Base-by-base conservation (phyloP, 2,329 filamentous ascomycete genomes). In the Hypoxylon sp. region DNA sequence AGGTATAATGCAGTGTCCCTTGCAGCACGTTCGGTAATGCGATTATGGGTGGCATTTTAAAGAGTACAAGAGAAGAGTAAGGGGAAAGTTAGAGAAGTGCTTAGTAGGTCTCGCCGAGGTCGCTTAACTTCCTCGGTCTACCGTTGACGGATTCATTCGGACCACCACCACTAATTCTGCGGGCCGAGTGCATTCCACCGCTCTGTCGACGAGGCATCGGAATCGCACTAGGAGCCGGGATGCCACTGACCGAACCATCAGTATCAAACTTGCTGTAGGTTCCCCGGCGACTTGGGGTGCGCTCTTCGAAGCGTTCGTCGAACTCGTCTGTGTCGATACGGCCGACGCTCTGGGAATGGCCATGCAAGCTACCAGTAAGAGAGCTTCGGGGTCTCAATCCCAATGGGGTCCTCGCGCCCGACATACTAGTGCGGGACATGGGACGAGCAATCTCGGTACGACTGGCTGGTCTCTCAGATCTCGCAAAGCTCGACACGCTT, bases 301-400 rank as follows among this genome's bases (percentile, higher is more conserved):
- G 80, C 29, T 82, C 81, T 60, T 84, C 81, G 54, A 64, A 60
- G 7, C 67, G 63, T 47, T 69, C 67, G 16, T 81, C 80, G 30
- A 81, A 81, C 60, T 87, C 85, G 39, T 85, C 84, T 34, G 82
- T 82, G 65, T 86, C 85, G 53, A 85, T 80, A 55, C 84, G 81
- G 69, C 84, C 86, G 74, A 89, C 82, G 74, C 86, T 89, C 53
- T 84, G 79, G 11, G 86, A 86, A 70, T 88, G 84, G 3, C 85
- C 82, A 69, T 89, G 86, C 9, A 85, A 80, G 67, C 87, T 88
- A 58, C 90, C 87, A 61, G 88, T 87, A 69, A 94, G 82, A 12
- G 91, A 93, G 52, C 90, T 93, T 52, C 91, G 85, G 16, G 91
- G 90, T 56, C 91, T 87, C n/a, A 76, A 6, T 25, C 87, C 87